phyloP scores from a whole-genome alignment of 768 basidiomycete genomes.

The Pholiota conissans region DNA sequence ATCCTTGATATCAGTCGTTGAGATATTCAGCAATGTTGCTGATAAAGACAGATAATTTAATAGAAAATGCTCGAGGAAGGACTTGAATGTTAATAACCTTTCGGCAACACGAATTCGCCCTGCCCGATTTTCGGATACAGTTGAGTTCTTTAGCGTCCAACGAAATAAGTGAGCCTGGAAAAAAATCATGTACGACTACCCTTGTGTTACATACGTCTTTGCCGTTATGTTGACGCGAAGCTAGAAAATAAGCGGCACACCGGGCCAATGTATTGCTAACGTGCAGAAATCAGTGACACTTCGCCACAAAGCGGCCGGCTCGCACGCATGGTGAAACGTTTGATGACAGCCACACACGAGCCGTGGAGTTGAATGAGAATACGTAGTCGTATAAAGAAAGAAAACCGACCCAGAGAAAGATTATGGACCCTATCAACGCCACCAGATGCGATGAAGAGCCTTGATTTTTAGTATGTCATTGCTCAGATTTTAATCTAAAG shows the following conservation, averaged over 20 bases:
- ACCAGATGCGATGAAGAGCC: neutral
- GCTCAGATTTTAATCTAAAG: neutral
- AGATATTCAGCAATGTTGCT: neutral
- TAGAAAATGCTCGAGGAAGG: neutral
- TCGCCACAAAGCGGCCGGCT: constrained; percentile 10
- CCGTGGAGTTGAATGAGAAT: neutral
- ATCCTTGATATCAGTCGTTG: neutral
- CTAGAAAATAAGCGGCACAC: neutral
- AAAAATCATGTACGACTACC: neutral
- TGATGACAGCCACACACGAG: constrained; percentile 10
- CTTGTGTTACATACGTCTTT: neutral
- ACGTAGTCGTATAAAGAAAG: constrained; percentile 8
- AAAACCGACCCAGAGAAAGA: neutral
- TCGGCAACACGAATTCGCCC: neutral
- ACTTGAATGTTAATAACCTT: neutral
- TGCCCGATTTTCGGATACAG: neutral
- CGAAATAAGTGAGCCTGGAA: neutral
- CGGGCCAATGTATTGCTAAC: constrained; percentile 1
- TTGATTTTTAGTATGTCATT: neutral
- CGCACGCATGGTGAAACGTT: constrained; percentile 12
- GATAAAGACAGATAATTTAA: neutral
- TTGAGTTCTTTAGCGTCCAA: neutral
- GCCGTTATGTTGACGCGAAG: neutral
- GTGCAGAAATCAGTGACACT: neutral
- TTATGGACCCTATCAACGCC: neutral